Evolutionary conservation across 805 yeast genomes (phyloP).

Genomic region (Candida xyloterini): DNA sequence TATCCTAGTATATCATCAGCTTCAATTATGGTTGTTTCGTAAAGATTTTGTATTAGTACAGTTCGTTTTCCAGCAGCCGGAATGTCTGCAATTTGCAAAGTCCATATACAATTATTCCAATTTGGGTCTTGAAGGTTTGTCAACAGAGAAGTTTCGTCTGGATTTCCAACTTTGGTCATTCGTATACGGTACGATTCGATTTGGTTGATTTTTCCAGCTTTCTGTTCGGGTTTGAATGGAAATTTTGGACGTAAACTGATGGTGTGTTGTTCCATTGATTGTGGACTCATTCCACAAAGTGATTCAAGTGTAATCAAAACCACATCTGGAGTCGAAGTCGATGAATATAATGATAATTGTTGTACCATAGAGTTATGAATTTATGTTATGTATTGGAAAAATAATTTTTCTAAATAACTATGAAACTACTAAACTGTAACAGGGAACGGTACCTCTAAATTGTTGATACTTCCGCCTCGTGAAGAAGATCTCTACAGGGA

Average conservation of each 20-base stretch:
- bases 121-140: constrained; percentile 11
- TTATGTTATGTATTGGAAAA: no score
- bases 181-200: constrained; percentile 53
- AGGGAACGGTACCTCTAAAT: no score
- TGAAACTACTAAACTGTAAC: no score
- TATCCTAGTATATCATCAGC: constrained; percentile 44
- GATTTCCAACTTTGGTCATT: constrained; percentile 47
- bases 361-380: constrained; percentile 44
- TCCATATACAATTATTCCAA: constrained; percentile 46
- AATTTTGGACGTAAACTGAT: constrained; percentile 48
- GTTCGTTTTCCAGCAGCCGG: constrained; percentile 72
- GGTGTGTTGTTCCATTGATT: constrained; percentile 45
- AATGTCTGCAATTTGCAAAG: constrained; percentile 63
- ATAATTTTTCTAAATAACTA: no score
- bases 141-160: constrained; percentile 19
- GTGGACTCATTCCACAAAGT: constrained; percentile 49
- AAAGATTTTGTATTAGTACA: constrained; percentile 63
- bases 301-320: constrained; percentile 48
- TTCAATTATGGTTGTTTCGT: constrained; percentile 55
- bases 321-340: constrained; percentile 39
- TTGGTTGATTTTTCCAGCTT: constrained; percentile 55
- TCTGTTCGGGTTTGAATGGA: constrained; percentile 50
- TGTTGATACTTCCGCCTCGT: no score
- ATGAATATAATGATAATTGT: constrained; percentile 47
- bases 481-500: no score